Conservation (phyloP, 495 filamentous ascomycete species). For the Friedmanniomyces endolithicus region DNA sequence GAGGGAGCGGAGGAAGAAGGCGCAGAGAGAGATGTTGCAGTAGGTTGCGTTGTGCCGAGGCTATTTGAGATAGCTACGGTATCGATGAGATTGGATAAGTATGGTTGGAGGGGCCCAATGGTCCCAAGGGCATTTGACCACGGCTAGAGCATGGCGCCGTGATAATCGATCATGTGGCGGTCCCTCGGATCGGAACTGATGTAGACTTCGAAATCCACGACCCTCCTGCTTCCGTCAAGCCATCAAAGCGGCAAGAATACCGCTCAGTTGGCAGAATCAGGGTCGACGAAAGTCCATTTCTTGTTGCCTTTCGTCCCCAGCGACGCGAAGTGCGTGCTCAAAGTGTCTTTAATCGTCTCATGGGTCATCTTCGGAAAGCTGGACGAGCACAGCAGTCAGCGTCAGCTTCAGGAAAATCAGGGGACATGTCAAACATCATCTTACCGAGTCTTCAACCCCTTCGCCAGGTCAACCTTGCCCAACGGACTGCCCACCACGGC, state of each 20-base stretch:
- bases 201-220: background rate
- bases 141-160: too few relatives aligned
- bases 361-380: constrained; percentile 59
- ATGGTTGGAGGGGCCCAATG: too few relatives aligned
- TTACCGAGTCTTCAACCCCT: constrained; percentile 58
- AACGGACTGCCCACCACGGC: constrained; percentile 57
- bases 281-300: constrained; percentile 39
- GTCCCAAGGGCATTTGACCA: too few relatives aligned
- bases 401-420: constrained; percentile 26
- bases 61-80: too few relatives aligned
- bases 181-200: background rate
- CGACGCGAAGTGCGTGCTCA: constrained; percentile 56
- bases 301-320: constrained; percentile 51
- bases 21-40: constrained; percentile 17
- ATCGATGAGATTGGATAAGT: too few relatives aligned
- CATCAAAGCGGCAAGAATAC: too few relatives aligned
- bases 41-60: too few relatives aligned
- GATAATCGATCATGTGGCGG: too few relatives aligned
- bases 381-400: background rate
- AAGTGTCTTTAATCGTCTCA: constrained; percentile 56
- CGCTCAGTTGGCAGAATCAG: background rate
- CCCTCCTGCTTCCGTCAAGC: background rate
- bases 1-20: constrained; percentile 47
- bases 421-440: too few relatives aligned
- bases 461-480: constrained; percentile 63